Conservation (phyloP, 306 rosid genomes). For the apple (Malus domestica) region DNA sequence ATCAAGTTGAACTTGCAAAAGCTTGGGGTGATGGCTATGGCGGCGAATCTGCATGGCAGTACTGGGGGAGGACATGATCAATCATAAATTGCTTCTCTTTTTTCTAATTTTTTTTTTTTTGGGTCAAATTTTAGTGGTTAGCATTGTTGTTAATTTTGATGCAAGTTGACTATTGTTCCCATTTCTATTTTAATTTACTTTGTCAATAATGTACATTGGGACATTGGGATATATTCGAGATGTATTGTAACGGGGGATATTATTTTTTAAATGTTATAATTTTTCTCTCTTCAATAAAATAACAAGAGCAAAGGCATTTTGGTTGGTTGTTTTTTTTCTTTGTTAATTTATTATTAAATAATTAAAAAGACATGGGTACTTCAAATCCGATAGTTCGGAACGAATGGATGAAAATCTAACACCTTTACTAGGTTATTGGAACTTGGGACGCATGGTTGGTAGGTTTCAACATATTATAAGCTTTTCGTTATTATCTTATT, state of each 20-base stretch:
- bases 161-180: neutral
- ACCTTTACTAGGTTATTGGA: too few species aligned
- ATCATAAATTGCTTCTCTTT: neutral
- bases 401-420: too few species aligned
- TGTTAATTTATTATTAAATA: too few species aligned
- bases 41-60: conserved; percentile 34
- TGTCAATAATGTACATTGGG: neutral
- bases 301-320: neutral
- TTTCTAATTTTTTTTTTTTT: neutral
- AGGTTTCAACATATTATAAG: neutral
- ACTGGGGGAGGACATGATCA: conserved; percentile 1
- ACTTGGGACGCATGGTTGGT: too few species aligned
- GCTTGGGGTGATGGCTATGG: conserved; percentile 53
- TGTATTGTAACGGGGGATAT: neutral
- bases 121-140: neutral
- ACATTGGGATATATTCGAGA: neutral
- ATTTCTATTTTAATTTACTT: neutral
- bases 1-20: conserved; percentile 84
- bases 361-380: too few species aligned
- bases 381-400: too few species aligned
- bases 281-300: neutral
- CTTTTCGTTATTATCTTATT: too few species aligned
- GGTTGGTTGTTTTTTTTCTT: neutral
- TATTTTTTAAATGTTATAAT: neutral
- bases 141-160: neutral